Evolutionary conservation across 2,329 filamentous ascomycete genomes (phyloP).

Genomic region (Diaporthe australafricana): DNA sequence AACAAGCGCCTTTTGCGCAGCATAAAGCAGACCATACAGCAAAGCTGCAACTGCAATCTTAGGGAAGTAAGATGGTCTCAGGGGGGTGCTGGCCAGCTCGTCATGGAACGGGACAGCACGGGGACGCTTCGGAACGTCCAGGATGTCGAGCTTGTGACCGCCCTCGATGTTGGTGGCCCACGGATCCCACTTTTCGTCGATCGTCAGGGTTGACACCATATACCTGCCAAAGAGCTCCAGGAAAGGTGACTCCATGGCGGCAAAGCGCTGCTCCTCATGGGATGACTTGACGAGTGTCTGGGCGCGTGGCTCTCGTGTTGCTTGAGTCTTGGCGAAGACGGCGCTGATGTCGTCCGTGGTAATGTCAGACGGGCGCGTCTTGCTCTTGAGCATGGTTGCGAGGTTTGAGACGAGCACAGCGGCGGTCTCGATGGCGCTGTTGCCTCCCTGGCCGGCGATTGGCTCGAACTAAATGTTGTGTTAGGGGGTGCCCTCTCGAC

Average conservation of each 20-base stretch:
- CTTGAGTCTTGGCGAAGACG: slow-evolving; percentile 31
- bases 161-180: not conserved
- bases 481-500: not conserved
- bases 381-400: slow-evolving; percentile 12
- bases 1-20: not conserved
- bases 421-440: slow-evolving; percentile 43
- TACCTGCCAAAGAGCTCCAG: not conserved
- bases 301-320: slow-evolving; percentile 8
- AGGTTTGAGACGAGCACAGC: slow-evolving; percentile 41
- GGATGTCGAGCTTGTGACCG: slow-evolving; percentile 5
- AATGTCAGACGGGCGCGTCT: slow-evolving; percentile 4
- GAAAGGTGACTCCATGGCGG: slow-evolving; percentile 32
- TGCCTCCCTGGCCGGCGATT: slow-evolving; percentile 43
- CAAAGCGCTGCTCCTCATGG: slow-evolving; percentile 37
- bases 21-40: not conserved
- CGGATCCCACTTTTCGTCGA: slow-evolving; percentile 1
- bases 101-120: not conserved
- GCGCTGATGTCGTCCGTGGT: slow-evolving; percentile 20
- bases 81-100: not conserved
- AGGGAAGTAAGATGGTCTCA: not conserved
- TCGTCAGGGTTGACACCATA: slow-evolving; percentile 8
- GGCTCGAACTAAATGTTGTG: slow-evolving; percentile 40
- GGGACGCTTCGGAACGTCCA: not conserved
- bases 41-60: not conserved
- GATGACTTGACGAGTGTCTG: slow-evolving; percentile 23